Base-by-base conservation (phyloP, 2,329 filamentous ascomycete species). In the Colletotrichum euphorbiae region DNA sequence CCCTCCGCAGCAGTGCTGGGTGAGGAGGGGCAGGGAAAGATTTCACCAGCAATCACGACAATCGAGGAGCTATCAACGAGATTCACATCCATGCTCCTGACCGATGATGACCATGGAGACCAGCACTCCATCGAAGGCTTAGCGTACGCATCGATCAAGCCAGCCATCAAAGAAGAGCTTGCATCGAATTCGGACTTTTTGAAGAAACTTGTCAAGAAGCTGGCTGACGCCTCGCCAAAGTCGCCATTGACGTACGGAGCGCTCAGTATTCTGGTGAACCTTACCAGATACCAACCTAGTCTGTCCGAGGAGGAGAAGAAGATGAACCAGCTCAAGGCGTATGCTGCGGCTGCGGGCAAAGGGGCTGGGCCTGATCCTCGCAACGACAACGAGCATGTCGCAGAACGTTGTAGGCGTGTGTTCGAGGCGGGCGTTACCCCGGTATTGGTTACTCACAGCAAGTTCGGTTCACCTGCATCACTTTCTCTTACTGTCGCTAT, bases 221-320 rank as follows among this genome's bases (percentile, higher is more conserved):
- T 95, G 59, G 78, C 81, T 24, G 82, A 86, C 13, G 84, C 89
- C 7, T 82, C 84, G 21, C 83, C 88, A 11, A 89, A 90, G 71
- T 91, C 91, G 1, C 90, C 92, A 12, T 82, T 92, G 24, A 90
- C 94, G 0, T 98, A 97, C 75, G 95, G 95, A 54, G 92, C 90
- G 17, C 84, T 99, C 45, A 97, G 92, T 75, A 91, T 98, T 62
- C 87, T 98, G 71, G 84, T 89, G 62, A 98, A 98, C 75, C 82
- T 99, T 58, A 97, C 93, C 13, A 85, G 87, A 33, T 98, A 97
- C 76, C 86, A 88, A 45, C 94, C 94, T 6, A 83, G 84, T 7
- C 84, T 94, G 45, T 91, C 93, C 0, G 95, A 98, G 71, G 96
- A 99, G 78, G 91, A 98, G 74, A 96, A 95, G 81, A 93, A 93